Conservation (phyloP, 1,284 basidiomycete genomes). For the Psilocybe mexicana region DNA sequence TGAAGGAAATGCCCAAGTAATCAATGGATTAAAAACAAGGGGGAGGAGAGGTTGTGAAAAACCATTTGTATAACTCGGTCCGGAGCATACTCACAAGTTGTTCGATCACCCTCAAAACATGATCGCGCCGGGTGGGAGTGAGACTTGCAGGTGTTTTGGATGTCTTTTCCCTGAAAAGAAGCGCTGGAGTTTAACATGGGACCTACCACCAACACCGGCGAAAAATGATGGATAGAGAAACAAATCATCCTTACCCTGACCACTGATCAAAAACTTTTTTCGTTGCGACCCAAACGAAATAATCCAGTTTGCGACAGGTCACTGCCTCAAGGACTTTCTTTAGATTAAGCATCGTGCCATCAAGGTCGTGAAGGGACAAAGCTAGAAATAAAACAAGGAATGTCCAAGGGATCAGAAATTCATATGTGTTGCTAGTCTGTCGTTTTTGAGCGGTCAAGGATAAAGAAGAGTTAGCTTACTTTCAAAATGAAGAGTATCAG, state of each 20-base stretch:
- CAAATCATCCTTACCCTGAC: slow-evolving; percentile 4
- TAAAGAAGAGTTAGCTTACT: slow-evolving; percentile 28
- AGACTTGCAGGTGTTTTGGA: background rate
- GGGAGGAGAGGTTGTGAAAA: background rate
- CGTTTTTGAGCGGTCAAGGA: background rate
- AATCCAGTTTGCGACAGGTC: slow-evolving; percentile 19
- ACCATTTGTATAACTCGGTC: slow-evolving; percentile 7
- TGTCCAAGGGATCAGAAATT: too few species aligned
- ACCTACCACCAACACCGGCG: background rate
- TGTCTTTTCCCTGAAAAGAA: slow-evolving; percentile 5
- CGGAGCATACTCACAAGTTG: slow-evolving; percentile 24
- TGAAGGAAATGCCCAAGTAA: too few species aligned
- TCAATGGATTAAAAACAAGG: background rate
- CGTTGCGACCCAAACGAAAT: slow-evolving; percentile 46
- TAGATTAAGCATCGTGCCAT: slow-evolving; percentile 41
- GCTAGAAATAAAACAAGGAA: slow-evolving; percentile 25
- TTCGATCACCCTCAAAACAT: slow-evolving; percentile 18
- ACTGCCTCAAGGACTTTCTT: slow-evolving; percentile 16
- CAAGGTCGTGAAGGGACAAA: slow-evolving; percentile 36
- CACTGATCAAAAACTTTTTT: slow-evolving; percentile 36
- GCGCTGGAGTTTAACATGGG: background rate
- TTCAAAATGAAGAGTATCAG: slow-evolving; percentile 36
- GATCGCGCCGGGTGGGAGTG: background rate
- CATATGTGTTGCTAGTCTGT: too few species aligned
- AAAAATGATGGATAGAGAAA: background rate